Evolutionary conservation across 2,329 filamentous ascomycete genomes (phyloP), one percentile per base, ranked within the genome.

Genomic region (Diaporthe longicolla): DNA sequence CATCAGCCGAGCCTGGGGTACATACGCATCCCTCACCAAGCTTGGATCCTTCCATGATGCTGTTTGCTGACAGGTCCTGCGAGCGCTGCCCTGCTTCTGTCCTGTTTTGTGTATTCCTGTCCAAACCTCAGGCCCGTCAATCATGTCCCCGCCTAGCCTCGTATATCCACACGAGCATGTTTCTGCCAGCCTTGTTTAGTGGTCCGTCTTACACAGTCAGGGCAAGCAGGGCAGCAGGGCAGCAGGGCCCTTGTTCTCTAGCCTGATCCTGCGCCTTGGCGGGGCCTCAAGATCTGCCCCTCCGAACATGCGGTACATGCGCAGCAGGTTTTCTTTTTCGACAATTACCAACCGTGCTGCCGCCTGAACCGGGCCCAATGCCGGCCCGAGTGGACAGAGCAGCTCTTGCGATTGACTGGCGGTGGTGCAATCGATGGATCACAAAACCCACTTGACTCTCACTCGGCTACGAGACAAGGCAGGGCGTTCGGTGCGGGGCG

Each of bases 401-500:
- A 50, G 29, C 24, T 13, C 45, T 65, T 52, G 29, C 63, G 45
- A 66, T 52, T 66, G 63, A 66, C 45, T 66, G 63, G 63, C n/a
- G 1, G n/a, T 66, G 63, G 45, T 66, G 45, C 63, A 66, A 66
- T 66, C 63, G 63, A 66, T 66, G 63, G 66, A 35, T 55, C 50
- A 70, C 11, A 40, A 50, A 50, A 40, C 66, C 50, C 21, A 55
- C 59, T 40, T 40, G 10, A 13, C 35, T 37, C 10, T 58, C 26
- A n/a, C 50, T 73, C 61, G 61, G 71, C 54, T 73, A 24, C 52
- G 52, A 58, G 61, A 68, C 71, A 43, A 73, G 71, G 57, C 52
- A 73, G 32, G 48, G 66, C 66, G 54, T 9, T 55, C 66, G 35
- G 21, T 70, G 66, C 66, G 66, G 54, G 66, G 54, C 50, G 50